A percentile compares a stretch with the other conserved stretches of the same genome.
phyloP scores from a whole-genome alignment of 805 yeast genomes.

The Sugiyamaella mastotermitis region DNA sequence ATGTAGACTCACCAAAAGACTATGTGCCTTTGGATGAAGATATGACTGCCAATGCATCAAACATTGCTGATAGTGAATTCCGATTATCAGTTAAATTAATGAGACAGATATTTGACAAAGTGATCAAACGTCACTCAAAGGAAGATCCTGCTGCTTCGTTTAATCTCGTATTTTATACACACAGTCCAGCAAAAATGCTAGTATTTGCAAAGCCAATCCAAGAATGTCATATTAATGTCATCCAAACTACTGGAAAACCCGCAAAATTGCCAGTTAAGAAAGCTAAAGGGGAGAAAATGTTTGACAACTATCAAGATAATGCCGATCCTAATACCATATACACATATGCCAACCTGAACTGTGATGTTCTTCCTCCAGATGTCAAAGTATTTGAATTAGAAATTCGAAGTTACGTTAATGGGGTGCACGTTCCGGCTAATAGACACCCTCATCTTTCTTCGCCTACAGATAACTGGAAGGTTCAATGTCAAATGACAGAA shows the following conservation, averaged over 20 bases:
- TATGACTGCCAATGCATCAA: constrained; percentile 32
- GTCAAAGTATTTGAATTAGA: constrained; percentile 19
- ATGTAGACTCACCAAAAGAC: background rate
- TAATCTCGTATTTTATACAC: constrained; percentile 21
- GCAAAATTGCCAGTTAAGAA: background rate
- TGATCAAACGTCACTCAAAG: constrained; percentile 31
- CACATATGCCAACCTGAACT: constrained; percentile 11
- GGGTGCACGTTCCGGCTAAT: constrained; percentile 19
- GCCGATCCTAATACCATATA: constrained; percentile 18
- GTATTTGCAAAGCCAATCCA: constrained; percentile 26
- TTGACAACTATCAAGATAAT: background rate
- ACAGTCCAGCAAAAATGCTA: constrained; percentile 21
- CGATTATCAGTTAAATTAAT: constrained; percentile 51
- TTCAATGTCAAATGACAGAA: constrained; percentile 26
- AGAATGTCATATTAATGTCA: constrained; percentile 19
- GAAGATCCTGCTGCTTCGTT: constrained; percentile 31
- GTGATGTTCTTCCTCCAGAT: constrained; percentile 18
- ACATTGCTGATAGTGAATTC: constrained; percentile 65
- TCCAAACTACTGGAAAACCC: constrained; percentile 18
- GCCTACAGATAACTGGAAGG: constrained; percentile 31
- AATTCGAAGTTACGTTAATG: constrained; percentile 20
- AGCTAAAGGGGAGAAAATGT: background rate
- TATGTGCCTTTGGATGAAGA: constrained; percentile 14
- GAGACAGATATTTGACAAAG: constrained; percentile 37
- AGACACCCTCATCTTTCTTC: constrained; percentile 21